Evolutionary conservation across 208 protist species (phyloP).

Genomic region (Tetramitus jugosus): DNA sequence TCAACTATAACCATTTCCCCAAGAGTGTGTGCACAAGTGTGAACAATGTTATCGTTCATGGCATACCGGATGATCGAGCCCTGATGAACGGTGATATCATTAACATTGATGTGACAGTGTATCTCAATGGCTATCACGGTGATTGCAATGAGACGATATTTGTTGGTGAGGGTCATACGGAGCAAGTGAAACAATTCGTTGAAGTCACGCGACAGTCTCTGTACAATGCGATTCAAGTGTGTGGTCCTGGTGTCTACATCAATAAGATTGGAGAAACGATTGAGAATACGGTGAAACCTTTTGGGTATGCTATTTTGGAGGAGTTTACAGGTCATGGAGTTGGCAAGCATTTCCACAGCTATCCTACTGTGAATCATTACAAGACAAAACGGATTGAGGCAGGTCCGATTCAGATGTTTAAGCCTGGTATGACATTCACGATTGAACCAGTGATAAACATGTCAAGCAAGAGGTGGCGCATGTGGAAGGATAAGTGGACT

Average conservation of each 20-base stretch:
- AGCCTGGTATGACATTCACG: conserved; percentile 86
- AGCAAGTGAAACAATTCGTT: neutral
- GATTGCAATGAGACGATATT: conserved; percentile 84
- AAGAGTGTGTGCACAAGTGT: conserved; percentile 93
- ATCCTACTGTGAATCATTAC: conserved; percentile 80
- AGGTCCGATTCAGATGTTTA: neutral
- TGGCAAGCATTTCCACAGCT: conserved; percentile 75
- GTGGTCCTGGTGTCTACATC: neutral
- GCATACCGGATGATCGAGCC: conserved; percentile 86
- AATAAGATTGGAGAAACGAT: conserved; percentile 62
- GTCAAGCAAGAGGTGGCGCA: conserved; percentile 35
- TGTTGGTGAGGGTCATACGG: conserved; percentile 53
- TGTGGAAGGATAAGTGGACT: conserved; percentile 89
- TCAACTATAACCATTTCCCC: conserved; percentile 96
- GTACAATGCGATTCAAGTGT: neutral
- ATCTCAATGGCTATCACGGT: conserved; percentile 76
- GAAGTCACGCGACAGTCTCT: conserved; percentile 7
- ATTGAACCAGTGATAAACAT: conserved; percentile 98
- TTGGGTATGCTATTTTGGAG: conserved; percentile 54
- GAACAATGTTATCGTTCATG: conserved; percentile 86
- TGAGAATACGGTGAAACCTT: conserved; percentile 47
- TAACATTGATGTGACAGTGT: conserved; percentile 95
- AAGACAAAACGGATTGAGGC: conserved; percentile 66
- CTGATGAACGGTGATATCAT: conserved; percentile 94
- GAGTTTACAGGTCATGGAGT: conserved; percentile 88